Evolutionary conservation across 768 basidiomycete genomes (phyloP).

Genomic region (Phallus indusiatus): DNA sequence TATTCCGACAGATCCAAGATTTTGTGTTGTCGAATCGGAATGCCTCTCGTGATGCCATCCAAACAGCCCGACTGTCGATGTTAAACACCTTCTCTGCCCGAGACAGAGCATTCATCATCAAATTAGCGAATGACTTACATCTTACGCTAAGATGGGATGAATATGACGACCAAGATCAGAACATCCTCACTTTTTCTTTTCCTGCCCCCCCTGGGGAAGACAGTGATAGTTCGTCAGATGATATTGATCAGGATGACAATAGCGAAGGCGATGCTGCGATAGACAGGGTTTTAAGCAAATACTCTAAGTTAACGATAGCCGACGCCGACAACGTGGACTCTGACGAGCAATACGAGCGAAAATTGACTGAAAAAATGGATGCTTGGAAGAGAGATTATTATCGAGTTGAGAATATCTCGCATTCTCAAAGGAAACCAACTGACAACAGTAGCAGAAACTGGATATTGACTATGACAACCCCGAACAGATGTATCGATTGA

Average conservation of each 20-base stretch:
- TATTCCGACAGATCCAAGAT: constrained; percentile 69
- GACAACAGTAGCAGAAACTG: constrained; percentile 61
- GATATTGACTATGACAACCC: constrained; percentile 68
- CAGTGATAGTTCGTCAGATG: constrained; percentile 30
- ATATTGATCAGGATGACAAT: constrained; percentile 40
- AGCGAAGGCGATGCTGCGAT: constrained; percentile 68
- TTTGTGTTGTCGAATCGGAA: constrained; percentile 50
- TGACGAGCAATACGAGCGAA: constrained; percentile 68
- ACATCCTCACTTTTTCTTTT: constrained; percentile 60
- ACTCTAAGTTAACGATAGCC: constrained; percentile 71
- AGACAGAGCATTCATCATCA: constrained; percentile 71
- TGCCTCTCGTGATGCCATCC: constrained; percentile 21
- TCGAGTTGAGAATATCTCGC: constrained; percentile 39
- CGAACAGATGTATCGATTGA: constrained; percentile 57
- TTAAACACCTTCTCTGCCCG: constrained; percentile 71
- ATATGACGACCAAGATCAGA: constrained; percentile 74
- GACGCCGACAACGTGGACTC: constrained; percentile 66
- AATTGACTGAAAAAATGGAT: constrained; percentile 74
- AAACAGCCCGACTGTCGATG: constrained; percentile 46
- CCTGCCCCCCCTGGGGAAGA: constrained; percentile 33
- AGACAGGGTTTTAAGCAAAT: constrained; percentile 78
- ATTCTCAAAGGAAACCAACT: neutral
- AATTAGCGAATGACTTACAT: constrained; percentile 68
- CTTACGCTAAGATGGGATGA: constrained; percentile 88
- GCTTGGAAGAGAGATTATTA: constrained; percentile 93